Evolutionary conservation across 495 filamentous ascomycete species (phyloP), one percentile per base, ranked within the genome.

Genomic region (Hypoxylon crocopeplum): DNA sequence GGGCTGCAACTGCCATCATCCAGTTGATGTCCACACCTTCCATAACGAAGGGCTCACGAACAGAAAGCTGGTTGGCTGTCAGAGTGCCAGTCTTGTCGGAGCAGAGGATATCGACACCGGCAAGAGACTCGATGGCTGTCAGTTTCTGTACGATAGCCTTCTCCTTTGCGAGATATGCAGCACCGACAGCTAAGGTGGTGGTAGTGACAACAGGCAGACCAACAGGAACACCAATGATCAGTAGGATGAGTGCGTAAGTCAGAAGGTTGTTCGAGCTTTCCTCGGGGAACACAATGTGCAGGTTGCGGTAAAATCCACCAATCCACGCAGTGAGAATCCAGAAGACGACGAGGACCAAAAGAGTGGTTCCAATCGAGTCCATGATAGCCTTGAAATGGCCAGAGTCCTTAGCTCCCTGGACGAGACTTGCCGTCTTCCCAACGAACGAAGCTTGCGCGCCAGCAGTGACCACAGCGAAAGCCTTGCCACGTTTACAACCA

Each of bases 121-220:
- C 92, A 53, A 97, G 81, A n/a, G 92, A 97, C 77, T 97, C 92
- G 62, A 97, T 97, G 51, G 92, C 92, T 32, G 90, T 92, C 45
- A 97, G 83, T 77, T 96, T 97, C 77, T 97, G 92, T 63, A 97
- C 92, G 67, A 97, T 96, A 19, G 92, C 92, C 74, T 95, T 91
- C 79, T 95, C 93, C 77, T 90, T 92, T 42, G 92, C 92, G 56
- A 97, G 80, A 72, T 96, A 96, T 25, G 90, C 91, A 60, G 92
- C 92, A 71, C 92, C 92, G 62, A 97, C 92, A 73, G 92, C 92
- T 86, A 97, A 91, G 47, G 92, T 97, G 44, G 92, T 97, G 45
- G 92, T 97, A 45, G 93, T 93, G 67, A 97, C 92, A 52, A 93
- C 92, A 13, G 92, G 92, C 32, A 97, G 88, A 88, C 92, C 92